Conservation (phyloP, 2,329 filamentous ascomycete genomes). For the Penicillium thymicola region DNA sequence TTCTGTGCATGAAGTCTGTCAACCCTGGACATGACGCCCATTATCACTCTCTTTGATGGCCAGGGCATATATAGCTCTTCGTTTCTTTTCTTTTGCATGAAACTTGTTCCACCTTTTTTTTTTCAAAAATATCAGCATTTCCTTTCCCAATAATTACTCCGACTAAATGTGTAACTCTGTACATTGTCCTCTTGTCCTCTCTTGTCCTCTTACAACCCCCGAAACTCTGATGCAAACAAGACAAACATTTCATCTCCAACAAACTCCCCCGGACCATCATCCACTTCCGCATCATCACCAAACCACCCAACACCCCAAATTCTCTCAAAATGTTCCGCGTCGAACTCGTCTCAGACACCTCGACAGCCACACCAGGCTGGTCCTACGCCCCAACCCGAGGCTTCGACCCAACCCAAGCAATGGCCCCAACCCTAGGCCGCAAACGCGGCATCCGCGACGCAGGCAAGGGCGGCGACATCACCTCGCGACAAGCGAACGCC, state of each 20-base stretch:
- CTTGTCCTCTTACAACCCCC: background rate
- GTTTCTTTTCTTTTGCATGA: background rate
- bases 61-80: background rate
- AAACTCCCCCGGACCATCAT: background rate
- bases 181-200: background rate
- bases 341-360: conserved; percentile 72
- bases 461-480: conserved; percentile 61
- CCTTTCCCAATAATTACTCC: background rate
- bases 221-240: conserved; percentile 15
- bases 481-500: conserved; percentile 77
- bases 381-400: conserved; percentile 80
- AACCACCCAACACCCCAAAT: background rate
- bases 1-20: conserved; percentile 4
- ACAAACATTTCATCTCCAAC: conserved; percentile 17
- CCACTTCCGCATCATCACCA: conserved; percentile 8
- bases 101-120: background rate
- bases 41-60: background rate
- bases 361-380: conserved; percentile 77
- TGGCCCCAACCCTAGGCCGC: conserved; percentile 53
- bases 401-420: conserved; percentile 56
- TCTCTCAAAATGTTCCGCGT: conserved; percentile 62
- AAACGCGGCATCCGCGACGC: conserved; percentile 69
- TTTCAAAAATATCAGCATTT: background rate
- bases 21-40: background rate
- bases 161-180: background rate